Conservation (phyloP, 1,284 basidiomycete species). For the Microstroma glucosiphilum region DNA sequence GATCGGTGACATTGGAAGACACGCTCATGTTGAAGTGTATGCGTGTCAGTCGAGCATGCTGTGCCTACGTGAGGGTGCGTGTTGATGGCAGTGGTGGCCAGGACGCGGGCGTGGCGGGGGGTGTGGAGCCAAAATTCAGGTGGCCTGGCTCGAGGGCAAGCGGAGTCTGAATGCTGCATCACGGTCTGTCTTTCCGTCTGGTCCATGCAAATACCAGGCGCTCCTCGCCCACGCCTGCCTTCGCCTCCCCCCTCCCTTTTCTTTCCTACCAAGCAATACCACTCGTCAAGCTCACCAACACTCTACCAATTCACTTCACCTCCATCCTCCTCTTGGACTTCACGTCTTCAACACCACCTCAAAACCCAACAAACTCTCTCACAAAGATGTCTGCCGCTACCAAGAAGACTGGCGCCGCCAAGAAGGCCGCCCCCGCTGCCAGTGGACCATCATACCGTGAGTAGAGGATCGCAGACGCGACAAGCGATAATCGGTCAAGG, state of each 20-base stretch:
- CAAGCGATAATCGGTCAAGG: background rate
- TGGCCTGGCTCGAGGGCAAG: too few relatives aligned
- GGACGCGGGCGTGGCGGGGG: too few relatives aligned
- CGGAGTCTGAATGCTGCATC: too few relatives aligned
- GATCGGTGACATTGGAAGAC: too few relatives aligned
- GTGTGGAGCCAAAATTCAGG: too few relatives aligned
- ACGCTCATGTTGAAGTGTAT: too few relatives aligned
- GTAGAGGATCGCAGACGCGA: background rate
- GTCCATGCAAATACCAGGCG: too few relatives aligned
- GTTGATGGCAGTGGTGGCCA: too few relatives aligned
- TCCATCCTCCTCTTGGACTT: constrained; percentile 14
- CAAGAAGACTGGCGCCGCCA: constrained; percentile 33
- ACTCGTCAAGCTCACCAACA: background rate
- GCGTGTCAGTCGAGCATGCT: too few relatives aligned
- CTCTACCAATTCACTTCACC: constrained; percentile 6
- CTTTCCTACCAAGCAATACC: background rate
- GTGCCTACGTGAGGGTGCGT: too few relatives aligned
- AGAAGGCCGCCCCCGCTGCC: constrained; percentile 20
- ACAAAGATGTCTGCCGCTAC: constrained; percentile 44
- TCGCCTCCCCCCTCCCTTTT: background rate
- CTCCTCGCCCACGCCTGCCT: background rate
- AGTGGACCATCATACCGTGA: constrained; percentile 7
- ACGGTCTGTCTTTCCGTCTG: too few relatives aligned
- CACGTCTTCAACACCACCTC: background rate
- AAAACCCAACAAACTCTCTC: constrained; percentile 1